Evolutionary conservation across 2,329 filamentous ascomycete species (phyloP), one percentile per base, ranked within the genome.

Genomic region (Pyricularia grisea): DNA sequence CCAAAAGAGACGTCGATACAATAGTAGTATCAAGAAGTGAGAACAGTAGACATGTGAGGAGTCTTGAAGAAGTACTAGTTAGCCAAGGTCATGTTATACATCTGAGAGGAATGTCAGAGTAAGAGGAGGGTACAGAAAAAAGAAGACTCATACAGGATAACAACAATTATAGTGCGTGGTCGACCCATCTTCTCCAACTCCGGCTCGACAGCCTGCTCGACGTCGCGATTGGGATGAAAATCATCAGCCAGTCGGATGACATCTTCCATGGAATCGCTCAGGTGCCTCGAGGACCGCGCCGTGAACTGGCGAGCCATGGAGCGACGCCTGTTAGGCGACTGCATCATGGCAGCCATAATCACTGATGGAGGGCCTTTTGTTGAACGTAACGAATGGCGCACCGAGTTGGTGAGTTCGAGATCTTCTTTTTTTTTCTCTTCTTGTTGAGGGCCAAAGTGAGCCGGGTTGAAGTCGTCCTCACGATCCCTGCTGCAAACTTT

Each of bases 11-110:
- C 2, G 73, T 74, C 2, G 73, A 74, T 7, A 74, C 69, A 11
- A 74, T 72, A 2, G 73, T 73, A 20, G 72, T 73, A 42, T 74
- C 73, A 9, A 74, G 67, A 4, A 74, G 70, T 4, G 73, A 74
- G 67, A 74, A 73, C 31, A 74, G 71, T 36, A 74, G 72, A 12
- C 72, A 72, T 2, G 69, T n/a, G 11, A 74, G 42, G 14, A 74
- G 69, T 58, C 73, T 74, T 30, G 3, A 10, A 2, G 65, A 50
- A n/a, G 3, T 2, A 3, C 6, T 10, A 50, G 42, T 50, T 5
- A 50, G 42, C 20, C 42, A n/a, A 50, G 17, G 42, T n/a, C 17
- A 50, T 50, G 17, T 20, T 50, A 17, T 12, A 4, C 4, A 12
- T 27, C 58, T 42, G 65, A 50, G 65, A 55, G 11, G 14, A 30